Evolutionary conservation across 495 filamentous ascomycete species (phyloP).

Genomic region (Neurospora sp.): DNA sequence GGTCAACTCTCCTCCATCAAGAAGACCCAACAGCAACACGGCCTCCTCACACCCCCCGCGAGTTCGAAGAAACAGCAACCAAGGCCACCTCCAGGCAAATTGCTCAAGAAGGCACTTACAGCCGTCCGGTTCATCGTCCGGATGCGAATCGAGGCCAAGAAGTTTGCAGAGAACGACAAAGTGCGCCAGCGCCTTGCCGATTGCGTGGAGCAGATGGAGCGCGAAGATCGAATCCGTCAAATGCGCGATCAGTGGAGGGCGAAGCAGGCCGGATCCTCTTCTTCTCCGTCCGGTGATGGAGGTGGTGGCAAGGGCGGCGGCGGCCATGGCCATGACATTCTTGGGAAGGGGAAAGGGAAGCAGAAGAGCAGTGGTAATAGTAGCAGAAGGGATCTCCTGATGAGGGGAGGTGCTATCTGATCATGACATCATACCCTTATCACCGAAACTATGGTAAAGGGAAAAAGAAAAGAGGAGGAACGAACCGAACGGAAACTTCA

Average conservation of each 20-base stretch:
- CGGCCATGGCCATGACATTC: background rate
- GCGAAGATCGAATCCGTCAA: slow-evolving; percentile 21
- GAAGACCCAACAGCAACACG: background rate
- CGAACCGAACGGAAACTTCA: background rate
- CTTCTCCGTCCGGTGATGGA: background rate
- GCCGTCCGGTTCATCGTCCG: slow-evolving; percentile 32
- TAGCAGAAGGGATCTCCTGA: background rate
- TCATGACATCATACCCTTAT: background rate
- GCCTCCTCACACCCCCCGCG: background rate
- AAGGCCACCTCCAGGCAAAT: background rate
- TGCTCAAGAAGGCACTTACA: slow-evolving; percentile 20
- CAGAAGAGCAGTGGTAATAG: background rate
- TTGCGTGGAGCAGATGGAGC: slow-evolving; percentile 28
- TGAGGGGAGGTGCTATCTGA: background rate
- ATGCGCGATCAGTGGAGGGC: slow-evolving; percentile 22
- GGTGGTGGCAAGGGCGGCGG: background rate
- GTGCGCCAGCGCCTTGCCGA: slow-evolving; percentile 27
- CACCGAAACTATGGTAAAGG: background rate
- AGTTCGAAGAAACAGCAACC: slow-evolving; percentile 7
- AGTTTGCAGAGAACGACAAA: slow-evolving; percentile 32
- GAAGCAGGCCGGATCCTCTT: background rate
- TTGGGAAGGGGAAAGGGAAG: background rate
- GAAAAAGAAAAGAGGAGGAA: background rate
- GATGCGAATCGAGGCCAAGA: slow-evolving; percentile 29
- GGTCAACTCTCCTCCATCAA: slow-evolving; percentile 7